These are phyloP conservation scores for Paratinospora sagittata DNA, from an alignment of 164 flowering plant genomes.

Conservation along the genomic window DNA sequence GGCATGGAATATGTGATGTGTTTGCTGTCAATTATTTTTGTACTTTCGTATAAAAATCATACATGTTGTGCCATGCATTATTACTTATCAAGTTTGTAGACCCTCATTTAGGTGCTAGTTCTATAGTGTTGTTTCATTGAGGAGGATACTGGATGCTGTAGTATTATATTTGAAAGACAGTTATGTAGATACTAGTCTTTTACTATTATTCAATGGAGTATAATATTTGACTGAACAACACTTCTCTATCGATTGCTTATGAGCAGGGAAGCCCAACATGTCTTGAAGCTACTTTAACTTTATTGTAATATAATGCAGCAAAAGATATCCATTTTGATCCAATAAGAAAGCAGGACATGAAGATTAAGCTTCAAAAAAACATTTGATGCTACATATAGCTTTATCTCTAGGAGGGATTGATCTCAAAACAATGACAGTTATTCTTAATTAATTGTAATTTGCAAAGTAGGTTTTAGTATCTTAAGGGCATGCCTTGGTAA, in stretches of 20 bases:
- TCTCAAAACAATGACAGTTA: too few species aligned
- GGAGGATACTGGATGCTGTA: not conserved
- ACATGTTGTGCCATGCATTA: not conserved
- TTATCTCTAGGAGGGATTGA: too few species aligned
- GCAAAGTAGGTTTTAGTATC: too few species aligned
- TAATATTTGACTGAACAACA: not conserved
- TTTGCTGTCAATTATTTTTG: not conserved
- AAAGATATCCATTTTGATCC: too few species aligned
- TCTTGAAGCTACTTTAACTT: not conserved
- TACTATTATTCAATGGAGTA: not conserved
- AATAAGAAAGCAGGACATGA: too few species aligned
- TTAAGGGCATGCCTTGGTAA: too few species aligned
- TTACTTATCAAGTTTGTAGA: not conserved
- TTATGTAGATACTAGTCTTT: not conserved
- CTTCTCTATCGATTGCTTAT: too few species aligned
- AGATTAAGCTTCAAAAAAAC: not conserved
- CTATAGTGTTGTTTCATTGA: not conserved
- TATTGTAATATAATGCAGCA: too few species aligned
- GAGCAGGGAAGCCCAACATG: too few species aligned
- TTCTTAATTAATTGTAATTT: too few species aligned
- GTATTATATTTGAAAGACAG: not conserved
- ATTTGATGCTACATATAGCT: too few species aligned
- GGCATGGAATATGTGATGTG: conserved; percentile 26
- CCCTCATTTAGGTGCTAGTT: too few species aligned
- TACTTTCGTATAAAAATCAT: not conserved